Conservation (phyloP, 257 asterid genomes). For the Phtheirospermum japonicum region DNA sequence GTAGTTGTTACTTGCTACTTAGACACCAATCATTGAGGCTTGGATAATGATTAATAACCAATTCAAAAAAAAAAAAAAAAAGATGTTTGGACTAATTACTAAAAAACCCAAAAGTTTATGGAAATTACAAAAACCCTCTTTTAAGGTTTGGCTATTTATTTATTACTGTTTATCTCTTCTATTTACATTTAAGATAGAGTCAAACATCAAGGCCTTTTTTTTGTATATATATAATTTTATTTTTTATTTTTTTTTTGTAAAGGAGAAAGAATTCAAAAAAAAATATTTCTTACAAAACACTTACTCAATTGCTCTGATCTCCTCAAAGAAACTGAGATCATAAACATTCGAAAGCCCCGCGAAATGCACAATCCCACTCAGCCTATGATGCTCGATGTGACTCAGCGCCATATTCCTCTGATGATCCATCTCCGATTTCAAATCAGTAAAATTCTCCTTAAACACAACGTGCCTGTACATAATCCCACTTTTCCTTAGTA, state of each 20-base stretch:
- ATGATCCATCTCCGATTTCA: slow-evolving; percentile 63
- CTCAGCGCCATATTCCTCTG: slow-evolving; percentile 79
- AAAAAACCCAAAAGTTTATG: not conserved
- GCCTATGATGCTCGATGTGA: slow-evolving; percentile 85
- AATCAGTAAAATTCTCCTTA: slow-evolving; percentile 74
- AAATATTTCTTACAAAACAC: slow-evolving; percentile 24
- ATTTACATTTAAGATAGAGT: no score
- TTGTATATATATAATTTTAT: not conserved
- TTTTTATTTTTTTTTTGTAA: not conserved
- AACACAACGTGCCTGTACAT: slow-evolving; percentile 85
- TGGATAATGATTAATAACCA: no score
- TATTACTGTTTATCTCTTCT: no score
- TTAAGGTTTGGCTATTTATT: no score
- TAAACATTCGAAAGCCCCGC: slow-evolving; percentile 75
- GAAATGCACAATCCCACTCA: slow-evolving; percentile 87
- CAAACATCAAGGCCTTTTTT: no score
- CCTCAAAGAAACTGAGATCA: slow-evolving; percentile 78
- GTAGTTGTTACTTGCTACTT: no score
- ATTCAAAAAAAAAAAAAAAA: no score
- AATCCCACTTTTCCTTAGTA: slow-evolving; percentile 64
- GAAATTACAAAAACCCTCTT: not conserved
- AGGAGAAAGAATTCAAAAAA: no score
- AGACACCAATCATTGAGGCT: no score
- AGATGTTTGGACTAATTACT: not conserved
- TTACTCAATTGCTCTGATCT: slow-evolving; percentile 73